These are phyloP conservation scores for Pterocarpus santalinus DNA, from an alignment of 306 rosid genomes.

Conservation along the genomic window DNA sequence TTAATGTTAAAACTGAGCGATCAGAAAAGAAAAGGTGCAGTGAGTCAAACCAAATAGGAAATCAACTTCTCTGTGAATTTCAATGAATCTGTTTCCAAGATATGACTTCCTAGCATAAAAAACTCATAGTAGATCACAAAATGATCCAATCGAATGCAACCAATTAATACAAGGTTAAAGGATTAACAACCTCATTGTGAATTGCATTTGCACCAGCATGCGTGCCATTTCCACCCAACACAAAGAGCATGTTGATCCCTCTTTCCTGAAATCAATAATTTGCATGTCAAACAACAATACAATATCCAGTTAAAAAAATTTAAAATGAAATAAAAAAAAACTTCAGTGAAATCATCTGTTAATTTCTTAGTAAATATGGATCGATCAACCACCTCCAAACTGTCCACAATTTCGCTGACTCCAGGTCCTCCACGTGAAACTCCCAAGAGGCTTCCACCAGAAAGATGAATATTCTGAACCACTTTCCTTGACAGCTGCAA, in stretches of 20 bases:
- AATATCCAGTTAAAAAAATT: neutral
- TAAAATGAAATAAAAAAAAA: neutral
- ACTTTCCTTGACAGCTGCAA: constrained; percentile 86
- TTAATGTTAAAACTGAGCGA: neutral
- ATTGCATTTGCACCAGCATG: constrained; percentile 98
- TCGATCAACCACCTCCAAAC: constrained; percentile 65
- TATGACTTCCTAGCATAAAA: neutral
- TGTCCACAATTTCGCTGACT: constrained; percentile 79
- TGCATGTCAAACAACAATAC: constrained; percentile 32
- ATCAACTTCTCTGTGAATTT: constrained; percentile 5
- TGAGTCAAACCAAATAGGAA: constrained; percentile 22
- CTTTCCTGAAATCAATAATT: constrained; percentile 70
- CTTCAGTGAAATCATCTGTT: constrained; percentile 25
- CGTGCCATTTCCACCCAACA: constrained; percentile 98
- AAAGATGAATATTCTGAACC: constrained; percentile 97
- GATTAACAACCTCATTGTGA: constrained; percentile 82
- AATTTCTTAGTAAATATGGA: constrained; percentile 28
- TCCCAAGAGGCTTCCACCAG: constrained; percentile 99
- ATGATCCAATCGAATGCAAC: constrained; percentile 33
- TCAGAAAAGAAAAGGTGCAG: neutral
- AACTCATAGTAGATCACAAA: constrained; percentile 25
- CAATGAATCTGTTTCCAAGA: constrained; percentile 33
- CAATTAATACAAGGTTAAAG: constrained; percentile 33
- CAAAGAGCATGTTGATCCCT: constrained; percentile 95
- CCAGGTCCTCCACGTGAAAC: constrained; percentile 97